Evolutionary conservation across 2,329 filamentous ascomycete genomes (phyloP), one percentile per base, ranked within the genome.

Genomic region (Fusarium sp.): DNA sequence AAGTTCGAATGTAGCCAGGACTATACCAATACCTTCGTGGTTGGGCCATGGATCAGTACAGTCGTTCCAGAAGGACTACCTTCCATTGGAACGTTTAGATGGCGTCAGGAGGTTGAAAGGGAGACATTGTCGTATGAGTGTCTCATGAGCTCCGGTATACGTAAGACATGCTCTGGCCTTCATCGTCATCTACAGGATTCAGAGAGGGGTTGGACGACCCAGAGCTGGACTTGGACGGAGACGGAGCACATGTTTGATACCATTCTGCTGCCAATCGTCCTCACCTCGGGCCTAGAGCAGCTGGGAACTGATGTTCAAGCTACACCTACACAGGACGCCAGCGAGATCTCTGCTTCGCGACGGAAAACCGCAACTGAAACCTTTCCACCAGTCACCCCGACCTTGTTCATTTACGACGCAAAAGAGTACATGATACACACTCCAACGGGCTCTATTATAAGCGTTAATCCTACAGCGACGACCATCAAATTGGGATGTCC

Each of bases 31-130:
- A 66, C 63, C 5, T 35, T 66, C 14, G 42, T 68, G 6, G 22
- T 68, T 3, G 65, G 65, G 6, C 63, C 65, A 18, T 68, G 65
- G 63, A 28, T 30, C 17, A 58, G 48, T 22, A 61, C 44, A 14
- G 30, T 56, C 8, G 35, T 68, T 13, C 30, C 45, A 32, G 15
- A 44, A 7, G 65, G 63, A 5, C 14, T 45, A 4, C 50, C 63
- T 8, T 41, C 41, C 7, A 67, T 35, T 4, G 65, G 65, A 12
- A 42, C 30, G 12, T 67, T 67, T 28, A 47, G 41, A 9, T 67
- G 35, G 47, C 3, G 3, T 24, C 28, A 2, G 3, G 51, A 28
- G 6, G 2, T 17, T 13, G 51, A 54, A 13, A 28, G 18, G 20
- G 32, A 38, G 18, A 8, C 24, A 26, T 9, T 54, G 6, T 28